Conservation (phyloP, 768 basidiomycete species). For the Hemileccinum impolitum region DNA sequence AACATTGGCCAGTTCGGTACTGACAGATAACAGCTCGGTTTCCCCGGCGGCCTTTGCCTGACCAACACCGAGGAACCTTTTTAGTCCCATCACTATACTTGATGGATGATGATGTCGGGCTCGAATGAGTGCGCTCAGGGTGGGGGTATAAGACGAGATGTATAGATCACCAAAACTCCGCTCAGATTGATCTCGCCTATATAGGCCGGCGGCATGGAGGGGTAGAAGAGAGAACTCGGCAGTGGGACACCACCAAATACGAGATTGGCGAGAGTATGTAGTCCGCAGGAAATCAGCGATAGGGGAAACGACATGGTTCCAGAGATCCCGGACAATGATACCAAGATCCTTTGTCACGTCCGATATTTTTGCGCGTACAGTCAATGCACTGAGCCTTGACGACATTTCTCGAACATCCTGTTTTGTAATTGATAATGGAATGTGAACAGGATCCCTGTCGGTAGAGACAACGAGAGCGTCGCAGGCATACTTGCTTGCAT, state of each 20-base stretch:
- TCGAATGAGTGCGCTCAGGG: conserved; percentile 11
- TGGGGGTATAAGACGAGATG: too few relatives aligned
- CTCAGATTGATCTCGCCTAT: neutral
- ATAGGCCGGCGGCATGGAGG: neutral
- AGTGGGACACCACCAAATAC: too few relatives aligned
- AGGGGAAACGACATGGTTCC: too few relatives aligned
- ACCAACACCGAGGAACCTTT: conserved; percentile 2
- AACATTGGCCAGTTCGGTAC: conserved; percentile 1
- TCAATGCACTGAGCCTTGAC: neutral
- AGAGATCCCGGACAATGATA: too few relatives aligned
- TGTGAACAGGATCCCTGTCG: too few relatives aligned
- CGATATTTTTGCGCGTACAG: neutral
- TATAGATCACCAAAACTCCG: conserved; percentile 7
- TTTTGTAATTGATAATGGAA: too few relatives aligned
- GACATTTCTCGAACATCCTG: neutral
- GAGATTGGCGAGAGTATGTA: too few relatives aligned
- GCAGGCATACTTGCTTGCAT: conserved; percentile 13
- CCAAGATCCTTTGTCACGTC: neutral
- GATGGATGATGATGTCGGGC: neutral
- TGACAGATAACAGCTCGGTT: neutral
- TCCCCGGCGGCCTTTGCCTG: neutral
- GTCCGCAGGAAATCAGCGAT: too few relatives aligned
- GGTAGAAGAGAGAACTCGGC: too few relatives aligned
- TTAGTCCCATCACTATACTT: neutral
- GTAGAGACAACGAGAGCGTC: neutral